phyloP scores from a whole-genome alignment of 139 green algal species.

The Chlorella vulgaris region DNA sequence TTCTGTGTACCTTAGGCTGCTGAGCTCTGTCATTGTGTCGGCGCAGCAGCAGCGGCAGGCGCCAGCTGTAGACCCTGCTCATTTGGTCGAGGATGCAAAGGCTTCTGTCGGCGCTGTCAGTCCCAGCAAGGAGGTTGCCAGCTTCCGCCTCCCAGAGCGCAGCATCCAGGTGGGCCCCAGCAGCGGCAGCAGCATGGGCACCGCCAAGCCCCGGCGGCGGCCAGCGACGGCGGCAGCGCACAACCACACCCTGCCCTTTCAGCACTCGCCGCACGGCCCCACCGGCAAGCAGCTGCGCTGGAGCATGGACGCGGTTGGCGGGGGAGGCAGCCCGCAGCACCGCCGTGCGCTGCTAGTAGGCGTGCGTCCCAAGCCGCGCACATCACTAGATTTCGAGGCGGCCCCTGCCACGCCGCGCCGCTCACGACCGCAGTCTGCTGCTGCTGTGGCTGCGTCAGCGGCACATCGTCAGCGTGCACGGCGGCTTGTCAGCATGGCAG shows the following conservation, averaged over 20 bases:
- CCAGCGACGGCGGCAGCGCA: background rate
- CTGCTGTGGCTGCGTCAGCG: background rate
- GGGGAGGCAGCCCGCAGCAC: background rate
- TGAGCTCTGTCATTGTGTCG: background rate
- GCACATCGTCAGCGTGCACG: background rate
- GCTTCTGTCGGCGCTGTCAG: background rate
- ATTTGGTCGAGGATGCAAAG: background rate
- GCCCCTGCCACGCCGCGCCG: background rate
- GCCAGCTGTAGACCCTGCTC: background rate
- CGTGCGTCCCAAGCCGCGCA: slow-evolving; percentile 16
- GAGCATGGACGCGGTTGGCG: slow-evolving; percentile 11
- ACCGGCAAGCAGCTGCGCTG: background rate
- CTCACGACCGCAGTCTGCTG: background rate
- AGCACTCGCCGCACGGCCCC: background rate
- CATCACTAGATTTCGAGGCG: slow-evolving; percentile 10
- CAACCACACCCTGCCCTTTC: background rate
- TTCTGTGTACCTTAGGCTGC: slow-evolving; percentile 8
- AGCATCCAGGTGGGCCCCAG: background rate
- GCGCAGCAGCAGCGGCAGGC: background rate
- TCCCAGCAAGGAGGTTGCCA: slow-evolving; percentile 9
- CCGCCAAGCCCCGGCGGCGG: no score
- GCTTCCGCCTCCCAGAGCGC: slow-evolving; percentile 10
- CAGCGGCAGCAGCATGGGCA: background rate
- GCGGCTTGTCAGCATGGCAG: background rate
- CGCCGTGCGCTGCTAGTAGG: background rate